These are phyloP conservation scores for Mrakia gelida DNA, from an alignment of 768 basidiomycete genomes.

Conservation along the genomic window DNA sequence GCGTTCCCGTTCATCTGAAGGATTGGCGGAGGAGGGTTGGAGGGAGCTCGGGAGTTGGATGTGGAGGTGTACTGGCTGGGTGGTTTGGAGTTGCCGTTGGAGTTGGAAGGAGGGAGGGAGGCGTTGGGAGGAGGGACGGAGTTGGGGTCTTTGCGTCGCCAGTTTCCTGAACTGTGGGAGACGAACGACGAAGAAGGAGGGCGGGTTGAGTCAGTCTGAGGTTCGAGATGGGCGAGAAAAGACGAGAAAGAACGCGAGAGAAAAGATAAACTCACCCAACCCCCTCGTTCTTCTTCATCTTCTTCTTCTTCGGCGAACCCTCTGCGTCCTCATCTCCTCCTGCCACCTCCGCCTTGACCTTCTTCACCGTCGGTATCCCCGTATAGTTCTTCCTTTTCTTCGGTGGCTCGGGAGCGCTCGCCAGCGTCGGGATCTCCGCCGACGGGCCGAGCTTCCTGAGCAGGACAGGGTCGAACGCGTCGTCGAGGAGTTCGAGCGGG, in stretches of 20 bases:
- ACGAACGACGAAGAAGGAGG: too few relatives aligned
- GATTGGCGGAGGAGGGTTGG: neutral
- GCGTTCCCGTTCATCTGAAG: conserved; percentile 1
- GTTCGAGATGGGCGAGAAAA: neutral
- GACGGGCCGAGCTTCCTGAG: conserved; percentile 22
- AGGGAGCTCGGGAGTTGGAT: conserved; percentile 13
- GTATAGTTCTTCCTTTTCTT: neutral
- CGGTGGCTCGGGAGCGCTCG: neutral
- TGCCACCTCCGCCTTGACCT: too few relatives aligned
- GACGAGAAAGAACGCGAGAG: neutral
- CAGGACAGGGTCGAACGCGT: conserved; percentile 23
- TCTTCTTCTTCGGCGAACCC: conserved; percentile 6
- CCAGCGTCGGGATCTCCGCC: conserved; percentile 9
- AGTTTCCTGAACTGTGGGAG: too few relatives aligned
- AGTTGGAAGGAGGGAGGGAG: neutral
- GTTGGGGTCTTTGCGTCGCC: too few relatives aligned
- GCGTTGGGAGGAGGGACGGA: neutral
- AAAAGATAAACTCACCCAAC: conserved; percentile 3
- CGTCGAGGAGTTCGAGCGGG: conserved; percentile 6
- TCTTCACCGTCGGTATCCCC: neutral
- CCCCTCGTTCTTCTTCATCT: conserved; percentile 14
- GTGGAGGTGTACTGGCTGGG: neutral
- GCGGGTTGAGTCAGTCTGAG: neutral
- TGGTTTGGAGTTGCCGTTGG: neutral
- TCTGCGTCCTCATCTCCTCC: too few relatives aligned